Percentiles rank a stretch among this genome's conserved stretches.
Conservation (phyloP, 1,284 basidiomycete genomes). For the Pseudozyma hubeiensis region DNA sequence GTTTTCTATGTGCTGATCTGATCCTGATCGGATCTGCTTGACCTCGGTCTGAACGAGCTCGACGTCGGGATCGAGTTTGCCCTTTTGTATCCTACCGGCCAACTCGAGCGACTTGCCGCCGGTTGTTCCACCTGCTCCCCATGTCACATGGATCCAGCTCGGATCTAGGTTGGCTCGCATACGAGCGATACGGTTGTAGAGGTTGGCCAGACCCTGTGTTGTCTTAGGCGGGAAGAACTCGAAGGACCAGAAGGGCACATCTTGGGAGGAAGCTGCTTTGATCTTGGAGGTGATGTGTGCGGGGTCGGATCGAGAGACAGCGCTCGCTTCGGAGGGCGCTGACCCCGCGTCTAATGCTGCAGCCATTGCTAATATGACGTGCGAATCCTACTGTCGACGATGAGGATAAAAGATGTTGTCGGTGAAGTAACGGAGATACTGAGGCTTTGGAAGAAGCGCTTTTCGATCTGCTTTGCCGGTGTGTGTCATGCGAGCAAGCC, state of each 20-base stretch:
- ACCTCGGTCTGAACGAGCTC: conserved; percentile 17
- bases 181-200: conserved; percentile 62
- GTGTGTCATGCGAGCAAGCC: conserved; percentile 10
- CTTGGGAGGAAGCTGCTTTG: conserved; percentile 10
- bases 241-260: conserved; percentile 73
- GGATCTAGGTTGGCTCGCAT: conserved; percentile 77
- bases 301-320: conserved; percentile 14
- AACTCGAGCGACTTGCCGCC: conserved; percentile 88
- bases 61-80: conserved; percentile 47
- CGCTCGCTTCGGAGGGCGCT: background rate
- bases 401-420: background rate
- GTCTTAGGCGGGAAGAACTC: conserved; percentile 97
- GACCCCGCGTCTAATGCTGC: conserved; percentile 2
- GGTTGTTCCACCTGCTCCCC: conserved; percentile 96
- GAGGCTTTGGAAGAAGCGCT: background rate
- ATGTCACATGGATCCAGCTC: conserved; percentile 78
- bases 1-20: conserved; percentile 26
- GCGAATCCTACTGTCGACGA: background rate
- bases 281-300: conserved; percentile 51
- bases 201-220: conserved; percentile 82
- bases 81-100: conserved; percentile 63
- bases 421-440: background rate
- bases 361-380: background rate
- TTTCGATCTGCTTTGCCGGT: background rate
- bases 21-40: conserved; percentile 7